Evolutionary conservation across 441 rosid species (phyloP).

Genomic region (Biscutella laevigata): DNA sequence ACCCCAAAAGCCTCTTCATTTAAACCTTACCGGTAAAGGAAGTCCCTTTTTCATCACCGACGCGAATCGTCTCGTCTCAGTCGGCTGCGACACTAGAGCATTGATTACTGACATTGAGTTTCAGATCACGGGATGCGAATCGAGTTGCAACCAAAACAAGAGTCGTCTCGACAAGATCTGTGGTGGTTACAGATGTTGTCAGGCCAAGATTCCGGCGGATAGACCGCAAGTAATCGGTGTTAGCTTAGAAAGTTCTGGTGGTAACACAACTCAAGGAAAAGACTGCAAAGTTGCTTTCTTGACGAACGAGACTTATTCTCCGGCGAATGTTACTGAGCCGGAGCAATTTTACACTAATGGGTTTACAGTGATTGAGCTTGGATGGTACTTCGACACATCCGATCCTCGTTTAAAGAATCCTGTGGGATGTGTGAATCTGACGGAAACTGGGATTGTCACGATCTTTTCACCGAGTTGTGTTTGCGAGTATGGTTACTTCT

Average conservation of each 20-base stretch:
- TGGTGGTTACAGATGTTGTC: constrained; percentile 21
- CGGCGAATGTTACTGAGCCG: constrained; percentile 14
- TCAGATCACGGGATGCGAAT: constrained; percentile 25
- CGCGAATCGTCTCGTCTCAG: constrained; percentile 23
- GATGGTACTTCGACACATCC: constrained; percentile 20
- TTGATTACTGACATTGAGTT: constrained; percentile 20
- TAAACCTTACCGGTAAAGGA: constrained; percentile 24
- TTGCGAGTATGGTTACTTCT: constrained; percentile 23
- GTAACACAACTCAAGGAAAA: constrained; percentile 5
- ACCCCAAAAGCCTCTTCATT: neutral
- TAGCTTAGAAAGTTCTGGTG: constrained; percentile 7
- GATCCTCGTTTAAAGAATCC: constrained; percentile 14
- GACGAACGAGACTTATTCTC: constrained; percentile 20
- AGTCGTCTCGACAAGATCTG: constrained; percentile 13
- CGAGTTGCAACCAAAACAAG: constrained; percentile 13
- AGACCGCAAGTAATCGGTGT: constrained; percentile 13
- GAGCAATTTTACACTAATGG: constrained; percentile 7
- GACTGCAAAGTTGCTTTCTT: constrained; percentile 21
- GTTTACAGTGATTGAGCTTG: constrained; percentile 20
- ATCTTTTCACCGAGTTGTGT: constrained; percentile 9
- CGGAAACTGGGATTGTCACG: constrained; percentile 3
- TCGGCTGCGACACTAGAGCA: constrained; percentile 26
- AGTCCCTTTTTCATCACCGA: constrained; percentile 23
- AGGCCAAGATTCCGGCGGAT: constrained; percentile 7
- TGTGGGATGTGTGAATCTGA: constrained; percentile 18